Evolutionary conservation across 768 basidiomycete species (phyloP), one percentile per base, ranked within the genome.

Genomic region (Lentinula edodes): DNA sequence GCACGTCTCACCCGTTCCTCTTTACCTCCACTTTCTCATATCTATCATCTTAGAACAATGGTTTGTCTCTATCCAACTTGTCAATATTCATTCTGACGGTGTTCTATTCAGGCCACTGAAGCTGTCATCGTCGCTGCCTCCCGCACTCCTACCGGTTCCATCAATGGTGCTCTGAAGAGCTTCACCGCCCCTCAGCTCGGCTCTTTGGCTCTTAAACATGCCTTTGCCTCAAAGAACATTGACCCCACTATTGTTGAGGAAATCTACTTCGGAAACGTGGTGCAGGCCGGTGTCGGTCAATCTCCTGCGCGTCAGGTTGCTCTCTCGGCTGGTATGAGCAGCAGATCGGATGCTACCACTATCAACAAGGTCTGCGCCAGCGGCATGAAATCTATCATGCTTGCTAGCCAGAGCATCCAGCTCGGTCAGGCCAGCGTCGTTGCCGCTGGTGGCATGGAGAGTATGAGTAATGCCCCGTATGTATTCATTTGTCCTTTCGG

Each of bases 351-450:
- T 77, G 95, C 96, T 20, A 98, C 97, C 41, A 99, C 97, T 53
- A 88, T 99, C 79, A 99, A 99, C 86, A 99, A 99, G 79, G 97
- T 99, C 73, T 99, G 97, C 74, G 97, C 97, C 5, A 95, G 92
- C 58, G 97, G 97, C 63, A 80, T 99, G 83, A 98, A 98, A 76
- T 83, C 95, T 34, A 85, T 98, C 76, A 97, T 94, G 75, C 81
- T 98, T 64, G 97, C 93, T 60, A 83, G 93, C 32, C 97, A 98
- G 78, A 85, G 83, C 68, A 93, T 99, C 69, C 83, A 88, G 72
- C 81, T 88, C 23, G 97, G 97, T 55, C 87, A 96, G 71, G 87
- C 90, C 62, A 85, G 76, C 43, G 84, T 97, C 54, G 90, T 97
- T 67, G 93, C 87, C 28, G 95, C 95, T 61, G 97, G 97, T 66